These are phyloP conservation scores for Pascua sp. DNA, from an alignment of 1,284 basidiomycete genomes.

Conservation along the genomic window DNA sequence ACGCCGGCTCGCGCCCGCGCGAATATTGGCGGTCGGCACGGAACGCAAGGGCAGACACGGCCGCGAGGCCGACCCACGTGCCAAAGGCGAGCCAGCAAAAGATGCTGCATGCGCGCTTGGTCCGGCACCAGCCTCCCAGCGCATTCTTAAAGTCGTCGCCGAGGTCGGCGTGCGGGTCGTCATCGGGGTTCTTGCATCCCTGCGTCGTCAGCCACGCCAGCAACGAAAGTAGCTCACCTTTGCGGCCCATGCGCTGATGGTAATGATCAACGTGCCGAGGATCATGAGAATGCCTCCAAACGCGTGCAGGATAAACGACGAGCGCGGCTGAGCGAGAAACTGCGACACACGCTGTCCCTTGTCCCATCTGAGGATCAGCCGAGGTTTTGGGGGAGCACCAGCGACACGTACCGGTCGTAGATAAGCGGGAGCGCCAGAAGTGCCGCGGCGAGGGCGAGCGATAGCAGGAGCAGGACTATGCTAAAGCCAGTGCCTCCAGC, in stretches of 20 bases:
- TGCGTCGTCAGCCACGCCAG: constrained; percentile 27
- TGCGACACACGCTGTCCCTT: constrained; percentile 69
- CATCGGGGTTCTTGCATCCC: constrained; percentile 74
- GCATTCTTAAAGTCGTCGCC: constrained; percentile 67
- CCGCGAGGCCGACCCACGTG: constrained; percentile 33
- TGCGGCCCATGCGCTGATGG: constrained; percentile 26
- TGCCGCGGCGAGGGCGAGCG: constrained; percentile 67
- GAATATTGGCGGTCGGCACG: constrained; percentile 24
- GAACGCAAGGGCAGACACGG: constrained; percentile 33
- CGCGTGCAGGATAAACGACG: constrained; percentile 72
- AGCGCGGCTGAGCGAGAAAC: constrained; percentile 72
- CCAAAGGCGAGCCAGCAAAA: constrained; percentile 65
- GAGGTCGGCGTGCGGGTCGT: constrained; percentile 58
- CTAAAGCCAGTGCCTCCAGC: constrained; percentile 80
- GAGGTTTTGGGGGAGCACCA: neutral
- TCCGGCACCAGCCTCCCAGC: constrained; percentile 74
- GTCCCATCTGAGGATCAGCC: constrained; percentile 53
- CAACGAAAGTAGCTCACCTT: constrained; percentile 28
- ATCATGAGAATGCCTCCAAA: constrained; percentile 63
- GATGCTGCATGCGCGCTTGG: constrained; percentile 78
- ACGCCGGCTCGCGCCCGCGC: constrained; percentile 29
- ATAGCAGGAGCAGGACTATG: constrained; percentile 71
- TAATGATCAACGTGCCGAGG: constrained; percentile 62
- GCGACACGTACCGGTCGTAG: constrained; percentile 64
- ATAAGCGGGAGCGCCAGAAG: constrained; percentile 72